These are phyloP conservation scores for Aspergillus tanneri DNA, from an alignment of 2,329 filamentous ascomycete species.

Conservation along the genomic window DNA sequence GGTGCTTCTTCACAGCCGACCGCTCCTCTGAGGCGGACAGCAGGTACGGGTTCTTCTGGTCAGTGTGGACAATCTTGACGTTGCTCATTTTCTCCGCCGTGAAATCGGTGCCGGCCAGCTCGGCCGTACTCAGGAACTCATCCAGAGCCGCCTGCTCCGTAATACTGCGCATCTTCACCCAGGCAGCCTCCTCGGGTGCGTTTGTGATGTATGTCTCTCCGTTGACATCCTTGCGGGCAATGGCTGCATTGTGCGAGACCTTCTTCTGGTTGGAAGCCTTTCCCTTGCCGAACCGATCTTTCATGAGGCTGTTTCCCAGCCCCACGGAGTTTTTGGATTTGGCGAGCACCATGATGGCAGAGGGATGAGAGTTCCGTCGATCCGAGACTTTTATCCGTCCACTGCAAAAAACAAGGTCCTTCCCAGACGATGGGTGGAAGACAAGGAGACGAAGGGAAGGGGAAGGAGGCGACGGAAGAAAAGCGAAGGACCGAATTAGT, in stretches of 20 bases:
- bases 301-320: slow-evolving; percentile 97
- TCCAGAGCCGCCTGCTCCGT: slow-evolving; percentile 96
- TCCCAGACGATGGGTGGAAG: neutral
- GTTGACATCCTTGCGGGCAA: slow-evolving; percentile 69
- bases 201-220: slow-evolving; percentile 92
- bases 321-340: slow-evolving; percentile 96
- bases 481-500: slow-evolving; percentile 16
- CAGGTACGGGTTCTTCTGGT: slow-evolving; percentile 93
- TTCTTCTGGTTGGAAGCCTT: slow-evolving; percentile 82
- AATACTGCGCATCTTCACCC: slow-evolving; percentile 99
- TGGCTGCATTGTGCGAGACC: slow-evolving; percentile 60
- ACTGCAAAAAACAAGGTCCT: neutral
- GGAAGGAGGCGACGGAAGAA: neutral
- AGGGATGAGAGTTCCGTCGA: slow-evolving; percentile 6
- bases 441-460: slow-evolving; percentile 16
- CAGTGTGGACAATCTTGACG: slow-evolving; percentile 95
- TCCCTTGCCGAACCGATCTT: slow-evolving; percentile 93
- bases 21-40: slow-evolving; percentile 82
- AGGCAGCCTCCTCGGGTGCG: slow-evolving; percentile 83
- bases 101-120: slow-evolving; percentile 97
- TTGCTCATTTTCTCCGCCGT: slow-evolving; percentile 99
- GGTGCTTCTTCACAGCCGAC: slow-evolving; percentile 74
- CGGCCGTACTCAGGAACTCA: slow-evolving; percentile 92
- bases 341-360: slow-evolving; percentile 65
- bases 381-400: neutral